A percentile compares a stretch with the other conserved stretches of the same genome.
phyloP scores from a whole-genome alignment of 108 stramenopile genomes.

The Bacterosira constricta region DNA sequence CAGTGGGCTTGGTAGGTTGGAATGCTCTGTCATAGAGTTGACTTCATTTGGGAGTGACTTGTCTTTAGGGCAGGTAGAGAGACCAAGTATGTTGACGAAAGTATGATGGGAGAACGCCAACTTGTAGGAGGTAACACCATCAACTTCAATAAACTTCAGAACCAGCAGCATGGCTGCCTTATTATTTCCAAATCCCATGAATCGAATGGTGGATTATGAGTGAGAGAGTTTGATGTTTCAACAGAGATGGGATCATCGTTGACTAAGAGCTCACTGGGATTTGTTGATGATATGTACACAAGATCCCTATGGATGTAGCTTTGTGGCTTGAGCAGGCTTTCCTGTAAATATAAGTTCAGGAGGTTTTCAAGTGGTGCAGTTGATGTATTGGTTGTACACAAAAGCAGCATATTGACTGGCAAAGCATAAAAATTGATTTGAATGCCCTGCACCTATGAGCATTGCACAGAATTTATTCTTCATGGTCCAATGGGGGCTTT shows the following conservation, averaged over 20 bases:
- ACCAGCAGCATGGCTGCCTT: neutral
- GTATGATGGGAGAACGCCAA: neutral
- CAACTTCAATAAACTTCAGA: neutral
- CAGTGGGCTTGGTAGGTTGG: too few relatives aligned
- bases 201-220: too few relatives aligned
- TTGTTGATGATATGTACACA: neutral
- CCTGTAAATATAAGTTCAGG: too few relatives aligned
- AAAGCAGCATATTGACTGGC: neutral
- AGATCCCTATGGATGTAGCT: neutral
- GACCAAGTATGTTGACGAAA: neutral
- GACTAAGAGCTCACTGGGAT: neutral
- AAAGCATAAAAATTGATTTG: slow-evolving; percentile 12
- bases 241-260: neutral
- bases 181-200: too few relatives aligned
- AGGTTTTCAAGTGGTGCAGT: too few relatives aligned
- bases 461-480: neutral
- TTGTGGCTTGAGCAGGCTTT: neutral
- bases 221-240: too few relatives aligned
- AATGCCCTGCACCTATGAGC: neutral
- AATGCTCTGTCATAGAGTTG: neutral
- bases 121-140: neutral
- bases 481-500: slow-evolving; percentile 3
- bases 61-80: neutral
- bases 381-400: too few relatives aligned
- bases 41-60: neutral